Conservation (phyloP, 2,329 filamentous ascomycete genomes). For the Cylindrodendrum hubeiense region DNA sequence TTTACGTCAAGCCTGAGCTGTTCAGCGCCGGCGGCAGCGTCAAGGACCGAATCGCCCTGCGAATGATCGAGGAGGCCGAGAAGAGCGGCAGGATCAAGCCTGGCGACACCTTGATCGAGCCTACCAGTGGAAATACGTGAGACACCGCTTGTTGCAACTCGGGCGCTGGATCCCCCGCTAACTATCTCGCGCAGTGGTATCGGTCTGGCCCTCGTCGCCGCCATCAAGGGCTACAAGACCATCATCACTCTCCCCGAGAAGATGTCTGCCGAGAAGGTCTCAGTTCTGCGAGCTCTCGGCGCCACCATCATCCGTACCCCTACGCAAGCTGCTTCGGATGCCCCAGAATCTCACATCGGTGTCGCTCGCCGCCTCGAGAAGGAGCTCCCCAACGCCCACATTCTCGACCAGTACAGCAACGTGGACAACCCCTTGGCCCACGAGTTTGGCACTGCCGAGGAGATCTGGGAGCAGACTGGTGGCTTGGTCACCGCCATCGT, state of each 20-base stretch:
- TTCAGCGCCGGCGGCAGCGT: conserved; percentile 96
- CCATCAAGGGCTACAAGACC: conserved; percentile 97
- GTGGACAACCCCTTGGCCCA: conserved; percentile 92
- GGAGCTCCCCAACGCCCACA: conserved; percentile 96
- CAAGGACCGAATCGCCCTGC: conserved; percentile 94
- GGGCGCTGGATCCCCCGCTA: conserved; percentile 30
- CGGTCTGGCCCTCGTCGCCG: conserved; percentile 91
- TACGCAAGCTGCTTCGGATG: conserved; percentile 94
- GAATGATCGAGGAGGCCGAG: conserved; percentile 98
- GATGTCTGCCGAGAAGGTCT: conserved; percentile 99
- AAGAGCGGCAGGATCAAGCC: conserved; percentile 93
- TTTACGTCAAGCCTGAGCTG: conserved; percentile 92
- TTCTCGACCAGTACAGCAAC: conserved; percentile 96
- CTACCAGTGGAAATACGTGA: conserved; percentile 93
- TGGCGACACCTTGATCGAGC: conserved; percentile 96
- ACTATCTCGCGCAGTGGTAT: conserved; percentile 72
- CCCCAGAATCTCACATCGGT: conserved; percentile 95
- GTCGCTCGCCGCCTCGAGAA: conserved; percentile 91
- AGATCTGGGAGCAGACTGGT: conserved; percentile 92
- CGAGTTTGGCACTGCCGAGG: conserved; percentile 93
- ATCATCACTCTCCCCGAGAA: conserved; percentile 99
- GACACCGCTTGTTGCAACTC: conserved; percentile 40
- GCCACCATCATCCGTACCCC: conserved; percentile 98
- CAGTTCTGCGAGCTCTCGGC: conserved; percentile 91
- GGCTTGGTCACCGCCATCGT: conserved; percentile 87